Evolutionary conservation across 176 grass and related monocot species (phyloP), one percentile per base, ranked within the genome.

Genomic region (Lolium multiflorum): DNA sequence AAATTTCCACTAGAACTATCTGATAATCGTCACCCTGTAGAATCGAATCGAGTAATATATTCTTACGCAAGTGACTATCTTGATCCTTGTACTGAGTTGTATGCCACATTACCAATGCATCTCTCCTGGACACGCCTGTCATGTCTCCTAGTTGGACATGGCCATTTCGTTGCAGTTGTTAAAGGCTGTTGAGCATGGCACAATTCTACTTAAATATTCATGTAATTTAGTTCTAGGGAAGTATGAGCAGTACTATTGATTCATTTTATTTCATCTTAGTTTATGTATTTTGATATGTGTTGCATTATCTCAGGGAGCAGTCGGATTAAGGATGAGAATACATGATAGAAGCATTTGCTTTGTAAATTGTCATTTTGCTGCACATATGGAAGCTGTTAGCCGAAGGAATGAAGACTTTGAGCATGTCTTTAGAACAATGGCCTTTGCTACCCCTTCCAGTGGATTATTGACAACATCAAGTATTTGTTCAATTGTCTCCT

Each of bases 321-420:
- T 98, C 69, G 91, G 90, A 56, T 87, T 98, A 69, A 91, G 93
- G 90, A 91, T 95, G 91, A 91, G 90, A 92, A 94, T 98, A 92
- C 90, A 91, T 74, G 88, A 81, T 83, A 82, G 79, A 82, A 92
- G 74, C 64, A 79, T 95, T 79, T 94, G 93, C 83, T 98, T 98
- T 92, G 82, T 95, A 89, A 98, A 98, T 78, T 98, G 96, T 81
- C 96, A 98, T 85, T 92, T 98, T 55, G 93, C 96, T 95, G 91
- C 93, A 70, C 96, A 98, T 87, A 88, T 95, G 90, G 96, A 98
- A 81, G 93, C 89, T 86, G 88, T 98, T 70, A 91, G 68, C 85
- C 94, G 88, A 71, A 77, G 93, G 28, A 98, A 98, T 84, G 96
- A 95, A 89, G 93, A 98, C 76, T 98, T 95, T 79, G 91, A 95